These are phyloP conservation scores for Ehretia macrophylla DNA, from an alignment of 257 asterid genomes.

Conservation along the genomic window DNA sequence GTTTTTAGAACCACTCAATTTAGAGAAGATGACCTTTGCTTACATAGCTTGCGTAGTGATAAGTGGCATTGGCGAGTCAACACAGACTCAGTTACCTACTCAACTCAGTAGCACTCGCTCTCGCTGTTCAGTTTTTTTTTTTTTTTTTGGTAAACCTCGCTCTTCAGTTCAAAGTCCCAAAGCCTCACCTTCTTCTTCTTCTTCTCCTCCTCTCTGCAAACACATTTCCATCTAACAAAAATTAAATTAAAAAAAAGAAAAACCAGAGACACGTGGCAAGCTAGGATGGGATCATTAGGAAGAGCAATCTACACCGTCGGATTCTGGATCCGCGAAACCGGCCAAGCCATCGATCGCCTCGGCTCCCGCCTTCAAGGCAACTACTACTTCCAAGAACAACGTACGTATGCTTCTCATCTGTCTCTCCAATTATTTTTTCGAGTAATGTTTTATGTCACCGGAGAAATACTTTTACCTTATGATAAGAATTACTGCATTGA, in stretches of 20 bases:
- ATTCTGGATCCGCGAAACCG: constrained; percentile 95
- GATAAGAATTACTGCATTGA: not conserved
- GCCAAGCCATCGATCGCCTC: constrained; percentile 97
- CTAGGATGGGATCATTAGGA: constrained; percentile 56
- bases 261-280: not conserved
- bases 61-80: no score
- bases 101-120: not conserved
- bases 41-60: no score
- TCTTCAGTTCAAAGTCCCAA: not conserved
- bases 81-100: no score
- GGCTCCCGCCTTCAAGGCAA: constrained; percentile 95
- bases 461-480: not conserved
- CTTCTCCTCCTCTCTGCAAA: not conserved
- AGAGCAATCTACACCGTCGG: constrained; percentile 88
- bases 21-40: no score
- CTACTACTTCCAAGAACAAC: constrained; percentile 72
- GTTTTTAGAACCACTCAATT: no score
- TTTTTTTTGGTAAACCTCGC: no score
- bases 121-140: no score
- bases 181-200: not conserved
- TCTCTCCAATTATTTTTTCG: not conserved
- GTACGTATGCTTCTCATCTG: constrained; percentile 24
- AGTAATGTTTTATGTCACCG: not conserved
- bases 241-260: no score
- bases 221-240: no score